Evolutionary conservation across 108 stramenopile species (phyloP), one percentile per base, ranked within the genome.

Genomic region (Nannochloropsis gaditana): DNA sequence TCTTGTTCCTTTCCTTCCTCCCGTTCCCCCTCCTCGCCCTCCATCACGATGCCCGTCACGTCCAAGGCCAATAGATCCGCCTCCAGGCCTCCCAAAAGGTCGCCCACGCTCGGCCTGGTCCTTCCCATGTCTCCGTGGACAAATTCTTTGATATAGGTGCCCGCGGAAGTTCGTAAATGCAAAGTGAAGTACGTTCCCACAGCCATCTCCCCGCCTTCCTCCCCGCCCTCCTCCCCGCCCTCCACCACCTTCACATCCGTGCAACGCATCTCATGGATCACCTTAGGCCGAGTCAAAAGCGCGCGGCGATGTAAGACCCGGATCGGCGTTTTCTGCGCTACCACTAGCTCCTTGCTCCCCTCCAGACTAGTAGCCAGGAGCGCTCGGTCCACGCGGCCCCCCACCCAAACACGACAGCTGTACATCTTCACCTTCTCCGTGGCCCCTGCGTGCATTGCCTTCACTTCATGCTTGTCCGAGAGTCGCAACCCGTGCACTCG

Each of bases 61-160:
- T 91, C 91, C 41, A 91, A 88, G 83, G 89, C 88, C 5, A 91
- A 47, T 15, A 91, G 88, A 80, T 91, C 91, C 43, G 87, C 87
- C 21, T 44, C 21, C 73, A 87, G 85, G 21, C 83, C 88, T 73
- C 59, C 59, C 10, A 92, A 85, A 47, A 93, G 80, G 31, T 43
- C 21, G 3, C 81, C 90, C n/a, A 93, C 84, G 44, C 43, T 90
- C 43, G 93, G 93, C 44, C 43, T 31, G 15, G 93, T 93, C 2
- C 93, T 90, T 9, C 92, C 92, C 17, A 93, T 83, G 84, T 93
- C 93, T 10, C 92, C 92, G 83, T 93, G 93, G 44, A 93, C 92
- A 79, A 93, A 93, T 83, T 93, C 93, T 81, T 93, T 92, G 84
- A 93, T 90, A 73, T 93, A 93, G 42, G 92, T 92, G 9, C 92